These are phyloP conservation scores for Colletotrichum theobromicola DNA, from an alignment of 2,329 filamentous ascomycete species.

Conservation along the genomic window DNA sequence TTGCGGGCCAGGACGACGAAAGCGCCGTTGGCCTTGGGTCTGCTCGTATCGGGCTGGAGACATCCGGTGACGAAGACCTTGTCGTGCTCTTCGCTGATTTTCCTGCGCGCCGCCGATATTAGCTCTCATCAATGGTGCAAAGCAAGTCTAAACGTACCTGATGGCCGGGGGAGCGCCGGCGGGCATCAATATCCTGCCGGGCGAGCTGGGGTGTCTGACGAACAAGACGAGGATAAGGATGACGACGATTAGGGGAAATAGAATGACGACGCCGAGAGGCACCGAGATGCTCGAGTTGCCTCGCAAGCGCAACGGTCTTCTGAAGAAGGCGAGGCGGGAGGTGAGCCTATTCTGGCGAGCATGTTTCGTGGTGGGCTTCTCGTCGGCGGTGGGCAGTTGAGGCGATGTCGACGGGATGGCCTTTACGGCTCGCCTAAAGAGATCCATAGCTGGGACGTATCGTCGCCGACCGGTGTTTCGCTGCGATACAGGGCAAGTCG, in stretches of 20 bases:
- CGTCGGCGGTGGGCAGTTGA: slow-evolving; percentile 55
- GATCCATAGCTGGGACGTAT: slow-evolving; percentile 52
- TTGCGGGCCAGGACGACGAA: slow-evolving; percentile 96
- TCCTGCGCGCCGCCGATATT: slow-evolving; percentile 55
- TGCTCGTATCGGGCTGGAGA: slow-evolving; percentile 77
- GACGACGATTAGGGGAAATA: slow-evolving; percentile 92
- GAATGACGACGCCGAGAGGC: slow-evolving; percentile 87
- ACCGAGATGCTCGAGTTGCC: slow-evolving; percentile 93
- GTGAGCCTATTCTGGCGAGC: slow-evolving; percentile 45
- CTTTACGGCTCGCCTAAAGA: slow-evolving; percentile 60
- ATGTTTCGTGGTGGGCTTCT: slow-evolving; percentile 45
- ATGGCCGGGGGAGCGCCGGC: slow-evolving; percentile 88
- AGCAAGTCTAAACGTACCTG: slow-evolving; percentile 62
- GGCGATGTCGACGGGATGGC: slow-evolving; percentile 47
- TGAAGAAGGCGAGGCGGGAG: slow-evolving; percentile 77
- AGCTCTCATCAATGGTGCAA: not conserved
- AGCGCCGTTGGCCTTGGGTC: slow-evolving; percentile 87
- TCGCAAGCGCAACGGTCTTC: slow-evolving; percentile 83
- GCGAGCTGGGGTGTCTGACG: slow-evolving; percentile 83
- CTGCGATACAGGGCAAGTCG: not conserved
- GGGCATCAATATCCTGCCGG: slow-evolving; percentile 84
- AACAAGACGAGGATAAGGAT: slow-evolving; percentile 90
- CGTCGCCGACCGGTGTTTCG: not conserved
- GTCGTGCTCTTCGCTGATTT: slow-evolving; percentile 97
- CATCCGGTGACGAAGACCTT: slow-evolving; percentile 96